Evolutionary conservation across 345 rosid species (phyloP), one percentile per base, ranked within the genome.

Genomic region (Cardiospermum halicacabum): DNA sequence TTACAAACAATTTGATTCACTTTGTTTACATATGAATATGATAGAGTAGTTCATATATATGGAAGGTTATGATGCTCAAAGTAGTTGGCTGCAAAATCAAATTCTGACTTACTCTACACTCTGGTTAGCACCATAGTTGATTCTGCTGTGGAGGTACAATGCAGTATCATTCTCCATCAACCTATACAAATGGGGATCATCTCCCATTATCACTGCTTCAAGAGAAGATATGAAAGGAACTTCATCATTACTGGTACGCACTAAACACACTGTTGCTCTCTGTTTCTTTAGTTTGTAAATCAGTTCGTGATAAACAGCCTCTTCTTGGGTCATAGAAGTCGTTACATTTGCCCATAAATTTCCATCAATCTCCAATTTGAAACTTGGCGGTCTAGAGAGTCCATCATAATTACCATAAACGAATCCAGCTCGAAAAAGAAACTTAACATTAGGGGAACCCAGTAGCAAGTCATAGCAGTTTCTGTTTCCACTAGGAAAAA

Each of bases 221-320:
- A 76, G 62, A 11, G 61, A 53, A 5, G 78, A 70, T 45, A 76
- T 73, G 56, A 79, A 79, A 5, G 80, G 76, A 31, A 60, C 45
- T 5, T 27, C 67, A 7, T 67, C 45, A 24, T 48, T 32, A 24
- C 21, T 63, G 3, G 53, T 65, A 30, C 59, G 51, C 24, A 45
- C 63, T 27, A 74, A 58, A 11, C 80, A 80, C n/a, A 73, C 30
- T 0, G 47, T 69, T 11, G 56, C n/a, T 3, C 16, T 26, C 2
- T 59, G 15, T 25, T 57, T 30, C 4, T 26, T 58, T 5, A 42
- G 18, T 10, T n/a, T 42, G 45, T 47, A 75, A 56, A 72, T 34
- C 55, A 69, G 10, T 66, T 76, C 75, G 32, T 56, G 28, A 32
- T 66, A 71, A 24, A 49, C 16, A 3, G 74, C 60, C 13, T 51